Percentiles rank a stretch among this genome's conserved stretches.
Conservation (phyloP, 306 rosid species). For the Clitoria ternatea region DNA sequence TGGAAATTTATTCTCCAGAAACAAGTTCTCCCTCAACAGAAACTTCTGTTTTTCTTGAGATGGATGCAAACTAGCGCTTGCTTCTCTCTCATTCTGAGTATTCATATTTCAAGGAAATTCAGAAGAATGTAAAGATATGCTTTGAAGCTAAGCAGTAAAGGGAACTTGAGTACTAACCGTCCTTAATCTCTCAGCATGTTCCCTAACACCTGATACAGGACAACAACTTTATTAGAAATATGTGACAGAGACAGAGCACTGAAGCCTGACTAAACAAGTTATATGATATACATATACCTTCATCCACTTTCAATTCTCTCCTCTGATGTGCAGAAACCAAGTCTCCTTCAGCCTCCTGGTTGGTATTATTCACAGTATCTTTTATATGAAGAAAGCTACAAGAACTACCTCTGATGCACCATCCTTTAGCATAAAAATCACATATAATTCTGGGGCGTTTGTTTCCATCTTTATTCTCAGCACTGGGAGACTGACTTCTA, state of each 20-base stretch:
- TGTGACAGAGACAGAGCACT: constrained; percentile 29
- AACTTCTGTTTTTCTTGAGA: constrained; percentile 43
- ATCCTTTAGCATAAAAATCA: constrained; percentile 79
- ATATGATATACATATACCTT: constrained; percentile 74
- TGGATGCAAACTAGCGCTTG: constrained; percentile 33
- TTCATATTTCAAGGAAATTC: constrained; percentile 38
- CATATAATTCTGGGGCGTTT: constrained; percentile 55
- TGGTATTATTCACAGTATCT: constrained; percentile 32
- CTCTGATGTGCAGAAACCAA: constrained; percentile 36
- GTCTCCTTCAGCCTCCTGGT: constrained; percentile 49
- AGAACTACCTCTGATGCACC: constrained; percentile 88
- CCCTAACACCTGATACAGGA: constrained; percentile 50
- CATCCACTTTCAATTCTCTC: constrained; percentile 48
- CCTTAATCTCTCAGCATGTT: constrained; percentile 37
- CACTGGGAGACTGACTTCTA: constrained; percentile 46
- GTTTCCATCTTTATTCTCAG: constrained; percentile 47
- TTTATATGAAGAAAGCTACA: constrained; percentile 84
- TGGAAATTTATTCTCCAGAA: constrained; percentile 46
- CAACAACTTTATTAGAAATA: constrained; percentile 36
- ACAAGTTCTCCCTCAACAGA: constrained; percentile 34
- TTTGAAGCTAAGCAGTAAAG: constrained; percentile 36
- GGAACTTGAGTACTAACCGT: constrained; percentile 41
- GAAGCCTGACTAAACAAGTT: constrained; percentile 26
- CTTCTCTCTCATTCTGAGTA: constrained; percentile 35
- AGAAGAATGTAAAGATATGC: constrained; percentile 32